These are phyloP conservation scores for Omphalotus olearius DNA, from an alignment of 1,284 basidiomycete genomes.

Conservation along the genomic window DNA sequence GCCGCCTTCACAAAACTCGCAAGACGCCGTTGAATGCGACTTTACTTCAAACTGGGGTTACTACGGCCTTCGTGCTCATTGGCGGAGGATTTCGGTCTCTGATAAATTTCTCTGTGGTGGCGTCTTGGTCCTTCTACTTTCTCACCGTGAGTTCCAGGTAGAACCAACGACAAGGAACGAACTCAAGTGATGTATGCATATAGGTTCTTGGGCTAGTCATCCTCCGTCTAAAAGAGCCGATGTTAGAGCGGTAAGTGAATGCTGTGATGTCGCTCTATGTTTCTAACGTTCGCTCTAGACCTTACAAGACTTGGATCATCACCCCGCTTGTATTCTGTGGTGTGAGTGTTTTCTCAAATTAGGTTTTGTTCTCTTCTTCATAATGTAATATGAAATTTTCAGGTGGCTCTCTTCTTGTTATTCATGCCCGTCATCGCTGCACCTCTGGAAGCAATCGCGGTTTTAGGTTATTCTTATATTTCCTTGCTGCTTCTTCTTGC, in stretches of 20 bases:
- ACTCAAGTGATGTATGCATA: constrained; percentile 3
- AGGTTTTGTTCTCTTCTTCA: neutral
- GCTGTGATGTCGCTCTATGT: neutral
- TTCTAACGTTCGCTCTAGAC: constrained; percentile 39
- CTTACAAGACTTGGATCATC: constrained; percentile 88
- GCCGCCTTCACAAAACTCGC: constrained; percentile 65
- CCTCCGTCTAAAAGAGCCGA: constrained; percentile 87
- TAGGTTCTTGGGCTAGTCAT: constrained; percentile 87
- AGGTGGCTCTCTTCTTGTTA: constrained; percentile 89
- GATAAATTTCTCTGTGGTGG: constrained; percentile 86
- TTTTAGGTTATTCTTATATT: constrained; percentile 56
- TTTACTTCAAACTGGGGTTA: constrained; percentile 70
- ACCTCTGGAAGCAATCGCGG: constrained; percentile 83
- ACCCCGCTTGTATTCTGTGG: constrained; percentile 91
- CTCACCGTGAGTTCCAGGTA: constrained; percentile 55
- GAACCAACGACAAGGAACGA: neutral
- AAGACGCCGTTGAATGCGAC: constrained; percentile 87
- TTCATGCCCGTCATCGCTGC: constrained; percentile 96
- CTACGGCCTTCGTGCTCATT: constrained; percentile 73
- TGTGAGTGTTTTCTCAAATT: constrained; percentile 41
- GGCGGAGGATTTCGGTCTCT: constrained; percentile 87
- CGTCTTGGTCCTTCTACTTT: constrained; percentile 90
- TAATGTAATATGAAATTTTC: constrained; percentile 14
- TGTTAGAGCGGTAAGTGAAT: constrained; percentile 66
- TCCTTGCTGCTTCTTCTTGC: constrained; percentile 5